Conservation (phyloP, 345 rosid genomes). For the Eucalyptus guilfoylei region DNA sequence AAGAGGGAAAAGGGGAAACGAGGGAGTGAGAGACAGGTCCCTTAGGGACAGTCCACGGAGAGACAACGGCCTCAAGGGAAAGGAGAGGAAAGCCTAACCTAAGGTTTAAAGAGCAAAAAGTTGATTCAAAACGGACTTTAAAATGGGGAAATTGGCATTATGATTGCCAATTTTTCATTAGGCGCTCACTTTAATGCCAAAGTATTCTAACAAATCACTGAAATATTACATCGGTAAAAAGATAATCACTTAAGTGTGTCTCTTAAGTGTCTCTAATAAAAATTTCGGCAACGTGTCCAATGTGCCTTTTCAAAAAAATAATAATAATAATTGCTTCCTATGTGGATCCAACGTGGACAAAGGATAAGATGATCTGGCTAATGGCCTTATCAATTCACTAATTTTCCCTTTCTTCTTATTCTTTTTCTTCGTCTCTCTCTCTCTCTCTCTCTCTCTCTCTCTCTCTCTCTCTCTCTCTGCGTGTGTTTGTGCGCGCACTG, state of each 20-base stretch:
- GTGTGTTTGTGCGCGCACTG: neutral
- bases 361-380: neutral
- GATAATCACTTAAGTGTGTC: neutral
- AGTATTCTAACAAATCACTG: accelerated
- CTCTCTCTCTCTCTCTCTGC: neutral
- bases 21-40: too few relatives aligned
- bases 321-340: too few relatives aligned
- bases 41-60: accelerated
- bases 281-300: accelerated
- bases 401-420: neutral
- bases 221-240: neutral
- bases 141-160: neutral
- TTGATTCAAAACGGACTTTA: neutral
- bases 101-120: too few relatives aligned
- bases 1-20: too few relatives aligned
- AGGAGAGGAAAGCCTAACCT: too few relatives aligned
- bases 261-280: neutral
- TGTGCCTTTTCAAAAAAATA: neutral
- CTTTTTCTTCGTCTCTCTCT: neutral
- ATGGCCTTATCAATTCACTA: neutral
- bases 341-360: neutral
- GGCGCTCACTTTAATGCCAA: accelerated
- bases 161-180: neutral
- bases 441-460: neutral
- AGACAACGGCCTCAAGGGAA: too few relatives aligned